Conservation (phyloP, 768 basidiomycete species). For the Kwoniella sp. region DNA sequence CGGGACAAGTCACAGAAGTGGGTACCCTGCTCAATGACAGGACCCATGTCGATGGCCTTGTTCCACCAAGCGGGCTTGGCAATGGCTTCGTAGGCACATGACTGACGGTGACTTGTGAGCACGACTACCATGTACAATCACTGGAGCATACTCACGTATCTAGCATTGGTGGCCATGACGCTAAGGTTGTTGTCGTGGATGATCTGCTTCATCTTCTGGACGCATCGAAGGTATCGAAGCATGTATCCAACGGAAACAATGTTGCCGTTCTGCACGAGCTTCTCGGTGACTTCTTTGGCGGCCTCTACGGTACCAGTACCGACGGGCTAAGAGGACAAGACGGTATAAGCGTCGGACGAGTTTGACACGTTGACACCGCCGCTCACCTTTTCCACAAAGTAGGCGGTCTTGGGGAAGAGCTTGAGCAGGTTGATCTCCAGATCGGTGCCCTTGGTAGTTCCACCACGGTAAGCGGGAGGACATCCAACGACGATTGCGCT, state of each 20-base stretch:
- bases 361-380: not conserved
- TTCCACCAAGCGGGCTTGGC: conserved; percentile 52
- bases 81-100: conserved; percentile 50
- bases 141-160: conserved; percentile 62
- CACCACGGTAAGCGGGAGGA: conserved; percentile 89
- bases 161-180: conserved; percentile 92
- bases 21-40: conserved; percentile 58
- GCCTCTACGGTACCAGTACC: conserved; percentile 71
- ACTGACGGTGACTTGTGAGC: conserved; percentile 53
- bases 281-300: conserved; percentile 66
- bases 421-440: conserved; percentile 83
- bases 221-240: conserved; percentile 87
- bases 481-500: conserved; percentile 83
- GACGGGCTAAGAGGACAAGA: conserved; percentile 73
- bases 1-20: conserved; percentile 96
- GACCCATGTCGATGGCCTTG: conserved; percentile 51
- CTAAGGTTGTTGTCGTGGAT: conserved; percentile 88
- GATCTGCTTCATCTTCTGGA: conserved; percentile 94
- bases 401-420: conserved; percentile 77
- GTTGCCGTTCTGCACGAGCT: conserved; percentile 64
- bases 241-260: conserved; percentile 91
- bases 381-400: conserved; percentile 77
- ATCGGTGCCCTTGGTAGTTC: conserved; percentile 68
- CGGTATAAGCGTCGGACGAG: too few relatives aligned
- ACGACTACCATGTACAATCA: too few relatives aligned